Percentiles rank a stretch among this genome's conserved stretches.
Conservation (phyloP, 1,139 yeast species). For the Pichia sp. region DNA sequence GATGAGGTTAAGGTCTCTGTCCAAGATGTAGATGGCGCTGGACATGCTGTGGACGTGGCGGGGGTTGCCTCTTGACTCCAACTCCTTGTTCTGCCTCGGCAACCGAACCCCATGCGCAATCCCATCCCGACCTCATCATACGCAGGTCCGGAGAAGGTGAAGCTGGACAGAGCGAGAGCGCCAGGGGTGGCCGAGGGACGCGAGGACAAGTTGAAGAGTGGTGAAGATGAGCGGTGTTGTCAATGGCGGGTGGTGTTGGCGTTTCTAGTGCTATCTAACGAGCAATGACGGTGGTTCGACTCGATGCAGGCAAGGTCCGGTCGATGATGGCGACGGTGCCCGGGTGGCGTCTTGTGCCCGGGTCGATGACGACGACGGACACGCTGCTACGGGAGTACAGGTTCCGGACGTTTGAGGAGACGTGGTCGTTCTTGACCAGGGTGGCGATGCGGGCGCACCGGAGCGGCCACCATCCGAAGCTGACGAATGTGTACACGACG, state of each 20-base stretch:
- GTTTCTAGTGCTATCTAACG: too few species aligned
- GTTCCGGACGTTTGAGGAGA: constrained; percentile 50
- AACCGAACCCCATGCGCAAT: too few species aligned
- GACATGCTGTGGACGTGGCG: constrained; percentile 38
- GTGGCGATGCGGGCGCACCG: constrained; percentile 59
- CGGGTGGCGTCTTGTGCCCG: constrained; percentile 11
- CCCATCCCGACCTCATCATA: too few species aligned
- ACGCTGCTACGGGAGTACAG: constrained; percentile 35
- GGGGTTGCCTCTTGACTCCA: too few species aligned
- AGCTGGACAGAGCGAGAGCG: too few species aligned
- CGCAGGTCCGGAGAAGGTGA: too few species aligned
- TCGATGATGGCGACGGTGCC: constrained; percentile 5
- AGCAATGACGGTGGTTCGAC: not conserved
- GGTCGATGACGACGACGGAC: constrained; percentile 1
- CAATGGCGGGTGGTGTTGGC: too few species aligned
- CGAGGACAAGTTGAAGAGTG: too few species aligned
- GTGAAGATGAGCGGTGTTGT: too few species aligned
- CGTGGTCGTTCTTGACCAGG: constrained; percentile 64
- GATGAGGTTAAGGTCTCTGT: constrained; percentile 54
- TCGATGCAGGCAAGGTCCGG: constrained; percentile 14
- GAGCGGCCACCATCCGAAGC: constrained; percentile 71
- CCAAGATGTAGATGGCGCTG: constrained; percentile 58
- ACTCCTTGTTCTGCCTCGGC: too few species aligned
- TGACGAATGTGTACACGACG: constrained; percentile 56
- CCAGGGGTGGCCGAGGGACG: too few species aligned